Evolutionary conservation across 1,284 basidiomycete genomes (phyloP), one percentile per base, ranked within the genome.

Genomic region (Irpex sp.): DNA sequence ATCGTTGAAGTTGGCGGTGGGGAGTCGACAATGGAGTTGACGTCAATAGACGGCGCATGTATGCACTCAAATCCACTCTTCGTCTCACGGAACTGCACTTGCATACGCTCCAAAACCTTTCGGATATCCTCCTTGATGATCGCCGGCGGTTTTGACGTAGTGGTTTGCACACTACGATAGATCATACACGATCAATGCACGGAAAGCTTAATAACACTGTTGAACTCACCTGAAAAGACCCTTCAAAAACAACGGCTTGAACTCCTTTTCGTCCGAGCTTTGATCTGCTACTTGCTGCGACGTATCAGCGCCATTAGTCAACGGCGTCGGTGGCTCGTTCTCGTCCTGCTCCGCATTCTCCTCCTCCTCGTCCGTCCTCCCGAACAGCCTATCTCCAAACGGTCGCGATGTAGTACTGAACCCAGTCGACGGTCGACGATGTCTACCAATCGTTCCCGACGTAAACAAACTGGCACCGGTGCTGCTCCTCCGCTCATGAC

Each of bases 41-140:
- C 78, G 74, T 97, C 94, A 73, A 98, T 97, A 31, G 93, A 95
- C 0, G 97, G 97, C 58, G 93, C 79, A 74, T 98, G 96, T 26
- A 97, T 91, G 77, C 97, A 99, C 75, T 98, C 97, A 74, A 96
- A 99, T 0, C 97, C 97, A 62, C 88, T 85, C 74, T 89, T 92
- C 70, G 89, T 95, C 74, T 96, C 93, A 48, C 94, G 86, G 75
- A 97, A 94, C 75, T 95, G 94, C 57, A 99, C 91, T 65, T 96
- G 94, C 85, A 98, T 94, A 57, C 95, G 86, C 69, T 97, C 93
- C 51, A 99, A 82, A 1, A 98, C 95, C 15, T 88, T 86, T 54
- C 87, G 84, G 66, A 99, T 89, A 75, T 98, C 96, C 44, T 83
- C 79, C 71, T 94, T 92, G 76, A 98, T 89, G 11, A 87, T 83